Percentiles rank a stretch among this genome's conserved stretches.
Evolutionary conservation across 148 eudicot genomes (phyloP).

Genomic region (Fagopyrum esculentum): DNA sequence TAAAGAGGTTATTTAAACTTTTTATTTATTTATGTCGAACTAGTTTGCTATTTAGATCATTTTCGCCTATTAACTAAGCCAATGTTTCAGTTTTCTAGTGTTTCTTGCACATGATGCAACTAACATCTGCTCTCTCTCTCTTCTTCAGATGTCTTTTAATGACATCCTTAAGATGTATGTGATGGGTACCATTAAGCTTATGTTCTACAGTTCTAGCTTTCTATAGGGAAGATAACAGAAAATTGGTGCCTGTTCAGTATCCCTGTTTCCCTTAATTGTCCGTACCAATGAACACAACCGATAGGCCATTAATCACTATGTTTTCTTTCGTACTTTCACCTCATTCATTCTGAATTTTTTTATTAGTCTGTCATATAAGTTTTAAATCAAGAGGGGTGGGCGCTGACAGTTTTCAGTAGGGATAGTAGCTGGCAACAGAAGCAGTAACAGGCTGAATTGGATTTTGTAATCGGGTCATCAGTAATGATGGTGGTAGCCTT

Average conservation of each 20-base stretch:
- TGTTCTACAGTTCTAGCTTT: not conserved
- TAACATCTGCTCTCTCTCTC: not conserved
- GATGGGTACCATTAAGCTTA: not conserved
- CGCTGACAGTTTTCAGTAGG: not conserved
- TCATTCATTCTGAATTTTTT: no score
- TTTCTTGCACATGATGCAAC: slow-evolving; percentile 4
- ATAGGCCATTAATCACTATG: not conserved
- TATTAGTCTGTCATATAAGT: not conserved
- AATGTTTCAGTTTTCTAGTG: not conserved
- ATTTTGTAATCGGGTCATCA: not conserved
- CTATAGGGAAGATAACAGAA: not conserved
- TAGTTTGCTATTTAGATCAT: not conserved
- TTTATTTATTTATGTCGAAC: not conserved
- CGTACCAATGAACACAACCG: no score
- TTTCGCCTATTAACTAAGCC: not conserved
- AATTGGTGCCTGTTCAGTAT: not conserved
- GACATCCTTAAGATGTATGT: not conserved
- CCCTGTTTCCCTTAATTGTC: not conserved
- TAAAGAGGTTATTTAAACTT: not conserved
- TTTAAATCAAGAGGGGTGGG: not conserved
- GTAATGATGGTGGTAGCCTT: not conserved
- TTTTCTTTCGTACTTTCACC: not conserved
- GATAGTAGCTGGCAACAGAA: not conserved
- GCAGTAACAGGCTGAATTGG: not conserved
- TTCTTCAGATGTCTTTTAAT: not conserved